Evolutionary conservation across 805 yeast species (phyloP).

Genomic region (Myxozyma monticola): DNA sequence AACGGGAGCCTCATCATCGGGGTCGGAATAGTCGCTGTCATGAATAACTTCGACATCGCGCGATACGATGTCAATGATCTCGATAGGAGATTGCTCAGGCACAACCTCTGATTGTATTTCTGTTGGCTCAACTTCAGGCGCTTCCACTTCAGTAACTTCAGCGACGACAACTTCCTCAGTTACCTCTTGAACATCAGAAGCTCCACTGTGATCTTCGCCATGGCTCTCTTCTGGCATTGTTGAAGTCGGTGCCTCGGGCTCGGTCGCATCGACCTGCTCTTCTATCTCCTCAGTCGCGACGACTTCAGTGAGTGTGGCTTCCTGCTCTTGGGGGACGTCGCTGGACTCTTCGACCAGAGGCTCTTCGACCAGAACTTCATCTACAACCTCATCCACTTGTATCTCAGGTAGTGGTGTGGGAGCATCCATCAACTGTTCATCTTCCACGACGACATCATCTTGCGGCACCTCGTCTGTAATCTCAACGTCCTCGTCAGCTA

Average conservation of each 20-base stretch:
- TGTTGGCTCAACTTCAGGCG: background rate
- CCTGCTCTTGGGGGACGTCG: background rate
- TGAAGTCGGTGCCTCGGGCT: background rate
- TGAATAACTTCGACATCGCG: background rate
- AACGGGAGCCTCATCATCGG: background rate
- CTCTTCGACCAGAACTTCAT: background rate
- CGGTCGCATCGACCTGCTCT: background rate
- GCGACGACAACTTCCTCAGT: background rate
- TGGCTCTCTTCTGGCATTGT: background rate
- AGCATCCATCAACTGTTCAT: background rate
- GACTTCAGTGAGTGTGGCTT: background rate
- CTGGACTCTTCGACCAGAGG: conserved; percentile 1
- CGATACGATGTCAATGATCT: background rate
- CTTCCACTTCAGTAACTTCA: background rate
- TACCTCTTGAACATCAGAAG: background rate
- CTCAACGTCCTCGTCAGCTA: conserved; percentile 3
- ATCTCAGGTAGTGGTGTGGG: background rate
- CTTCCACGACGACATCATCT: background rate
- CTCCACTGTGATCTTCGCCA: background rate
- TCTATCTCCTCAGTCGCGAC: background rate
- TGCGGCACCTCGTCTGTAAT: too few species aligned
- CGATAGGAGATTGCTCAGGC: background rate
- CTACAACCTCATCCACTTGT: background rate
- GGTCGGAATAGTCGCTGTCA: background rate
- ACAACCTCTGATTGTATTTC: background rate